These are phyloP conservation scores for Moniliella sp. DNA, from an alignment of 1,284 basidiomycete genomes.

Conservation along the genomic window DNA sequence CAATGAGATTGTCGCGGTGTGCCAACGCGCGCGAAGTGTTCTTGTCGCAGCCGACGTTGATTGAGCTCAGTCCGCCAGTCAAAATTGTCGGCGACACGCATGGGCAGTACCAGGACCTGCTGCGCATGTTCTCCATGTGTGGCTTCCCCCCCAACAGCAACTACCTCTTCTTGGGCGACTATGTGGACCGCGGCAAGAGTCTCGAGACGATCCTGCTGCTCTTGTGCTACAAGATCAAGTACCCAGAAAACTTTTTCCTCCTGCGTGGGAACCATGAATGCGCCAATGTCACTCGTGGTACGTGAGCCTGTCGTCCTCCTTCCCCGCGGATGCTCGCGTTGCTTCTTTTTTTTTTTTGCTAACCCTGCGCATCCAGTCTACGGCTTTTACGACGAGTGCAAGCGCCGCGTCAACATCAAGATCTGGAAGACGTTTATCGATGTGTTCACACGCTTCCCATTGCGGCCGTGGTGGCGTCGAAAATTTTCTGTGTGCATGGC, in stretches of 20 bases:
- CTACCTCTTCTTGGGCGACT: constrained; percentile 94
- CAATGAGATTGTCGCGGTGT: constrained; percentile 79
- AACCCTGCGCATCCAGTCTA: constrained; percentile 47
- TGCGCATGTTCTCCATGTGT: constrained; percentile 96
- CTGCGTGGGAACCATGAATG: constrained; percentile 96
- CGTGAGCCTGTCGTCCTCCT: constrained; percentile 12
- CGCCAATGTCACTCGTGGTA: constrained; percentile 90
- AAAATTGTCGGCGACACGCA: constrained; percentile 99
- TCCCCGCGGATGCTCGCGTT: not conserved
- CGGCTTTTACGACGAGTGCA: constrained; percentile 99
- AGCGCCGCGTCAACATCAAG: constrained; percentile 96
- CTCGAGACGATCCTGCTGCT: constrained; percentile 90
- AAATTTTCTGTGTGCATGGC: constrained; percentile 98
- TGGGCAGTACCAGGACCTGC: constrained; percentile 92
- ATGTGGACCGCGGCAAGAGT: constrained; percentile 92
- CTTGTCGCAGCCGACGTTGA: constrained; percentile 81
- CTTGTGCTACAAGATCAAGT: constrained; percentile 88
- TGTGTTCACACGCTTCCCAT: constrained; percentile 98
- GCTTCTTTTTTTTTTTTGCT: not conserved
- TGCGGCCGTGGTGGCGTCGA: constrained; percentile 90
- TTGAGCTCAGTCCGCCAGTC: constrained; percentile 89
- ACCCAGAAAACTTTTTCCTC: constrained; percentile 97
- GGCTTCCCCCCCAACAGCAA: constrained; percentile 92
- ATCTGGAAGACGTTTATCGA: constrained; percentile 99
- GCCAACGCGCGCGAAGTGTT: constrained; percentile 85